Evolutionary conservation across 1,284 basidiomycete genomes (phyloP), one percentile per base, ranked within the genome.

Genomic region (Cystobasidiaceae sp.): DNA sequence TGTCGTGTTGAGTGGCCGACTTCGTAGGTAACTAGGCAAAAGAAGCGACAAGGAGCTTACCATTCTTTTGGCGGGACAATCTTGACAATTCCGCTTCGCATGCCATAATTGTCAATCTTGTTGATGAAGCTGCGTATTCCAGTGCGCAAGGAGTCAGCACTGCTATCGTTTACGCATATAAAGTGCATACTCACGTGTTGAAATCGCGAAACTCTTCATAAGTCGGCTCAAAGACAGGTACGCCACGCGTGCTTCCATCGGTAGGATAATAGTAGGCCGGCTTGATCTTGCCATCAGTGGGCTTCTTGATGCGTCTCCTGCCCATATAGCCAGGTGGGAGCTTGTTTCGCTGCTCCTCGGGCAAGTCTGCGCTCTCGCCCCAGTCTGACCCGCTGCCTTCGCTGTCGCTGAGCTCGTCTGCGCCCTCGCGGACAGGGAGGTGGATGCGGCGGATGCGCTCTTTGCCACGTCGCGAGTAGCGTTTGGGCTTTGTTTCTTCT

Each of bases 1-100:
- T n/a, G 21, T 30, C 28, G 33, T 34, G 21, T 15, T n/a, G n/a
- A n/a, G n/a, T n/a, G n/a, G n/a, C n/a, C 54, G 19, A 23, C 51
- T 45, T 52, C 28, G 61, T 43, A n/a, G 27, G 30, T 9, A 15
- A 4, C 15, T 45, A 58, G 45, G 33, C 11, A 60, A 45, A 23
- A 52, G 13, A 27, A 27, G 30, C 25, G 41, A 39, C 49, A 55
- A 49, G 34, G 15, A 8, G 80, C 86, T 74, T 68, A 89, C 93
- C 93, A 96, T 81, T 93, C 89, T 73, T 85, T 84, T 1, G 93
- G 93, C 43, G 93, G 93, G 68, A 97, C 87, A 70, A 97, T 84
- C 78, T 97, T 97, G 68, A 93, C 86, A 67, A 97, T 93, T 21
- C 93, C 92, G 70, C 89, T 91, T 61, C 82, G 81, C 76, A 82